Percentiles rank a stretch among this genome's conserved stretches.
Evolutionary conservation across 768 basidiomycete genomes (phyloP).

Genomic region (Trametes meyenii): DNA sequence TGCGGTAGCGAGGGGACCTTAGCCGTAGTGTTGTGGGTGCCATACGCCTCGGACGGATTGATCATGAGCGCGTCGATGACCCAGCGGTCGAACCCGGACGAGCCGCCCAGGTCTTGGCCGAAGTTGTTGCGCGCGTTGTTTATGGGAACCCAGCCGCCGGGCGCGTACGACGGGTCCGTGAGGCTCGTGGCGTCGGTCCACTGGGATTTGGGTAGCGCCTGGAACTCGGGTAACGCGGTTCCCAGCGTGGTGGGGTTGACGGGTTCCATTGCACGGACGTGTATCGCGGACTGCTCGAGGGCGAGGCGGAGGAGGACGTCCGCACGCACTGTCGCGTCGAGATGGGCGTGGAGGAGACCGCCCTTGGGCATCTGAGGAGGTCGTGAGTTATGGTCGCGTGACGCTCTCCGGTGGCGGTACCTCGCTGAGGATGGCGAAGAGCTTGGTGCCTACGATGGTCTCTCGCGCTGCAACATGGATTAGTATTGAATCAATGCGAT

Average conservation of each 20-base stretch:
- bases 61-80: conserved; percentile 62
- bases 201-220: conserved; percentile 43
- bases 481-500: background rate
- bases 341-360: conserved; percentile 70
- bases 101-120: conserved; percentile 53
- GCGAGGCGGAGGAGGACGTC: conserved; percentile 55
- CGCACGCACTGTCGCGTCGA: conserved; percentile 72
- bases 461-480: conserved; percentile 20
- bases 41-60: conserved; percentile 71
- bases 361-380: conserved; percentile 75
- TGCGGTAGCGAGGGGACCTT: conserved; percentile 46
- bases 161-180: conserved; percentile 46
- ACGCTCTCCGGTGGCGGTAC: conserved; percentile 32
- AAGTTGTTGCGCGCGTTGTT: conserved; percentile 57
- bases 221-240: conserved; percentile 55
- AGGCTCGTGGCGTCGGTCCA: conserved; percentile 35
- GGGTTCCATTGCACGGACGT: conserved; percentile 48
- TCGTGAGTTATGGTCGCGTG: background rate
- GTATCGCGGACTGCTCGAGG: conserved; percentile 58
- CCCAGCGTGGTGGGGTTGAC: conserved; percentile 47
- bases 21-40: conserved; percentile 67
- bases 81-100: conserved; percentile 71
- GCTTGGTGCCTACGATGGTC: conserved; percentile 56
- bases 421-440: conserved; percentile 66
- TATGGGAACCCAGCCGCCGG: conserved; percentile 58